phyloP scores from a whole-genome alignment of 345 rosid species.

The Bretschneidera sinensis region DNA sequence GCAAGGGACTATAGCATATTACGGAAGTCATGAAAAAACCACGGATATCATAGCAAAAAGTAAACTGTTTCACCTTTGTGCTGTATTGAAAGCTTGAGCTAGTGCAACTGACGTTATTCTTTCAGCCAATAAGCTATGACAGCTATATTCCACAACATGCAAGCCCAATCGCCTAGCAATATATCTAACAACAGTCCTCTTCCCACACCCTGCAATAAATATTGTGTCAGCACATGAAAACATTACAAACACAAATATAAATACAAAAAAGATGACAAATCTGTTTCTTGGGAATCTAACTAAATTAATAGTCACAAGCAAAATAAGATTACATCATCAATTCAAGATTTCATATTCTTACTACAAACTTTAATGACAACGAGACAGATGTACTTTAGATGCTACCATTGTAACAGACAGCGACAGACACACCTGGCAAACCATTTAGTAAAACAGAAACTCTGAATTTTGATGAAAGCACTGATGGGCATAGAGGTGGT shows the following conservation, averaged over 20 bases:
- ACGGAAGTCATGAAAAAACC: neutral
- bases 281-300: neutral
- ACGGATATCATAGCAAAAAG: constrained; percentile 5
- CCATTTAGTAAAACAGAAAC: constrained; percentile 85
- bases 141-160: constrained; percentile 92
- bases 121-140: constrained; percentile 73
- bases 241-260: neutral
- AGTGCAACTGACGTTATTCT: constrained; percentile 66
- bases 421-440: constrained; percentile 45
- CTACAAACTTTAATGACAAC: no score
- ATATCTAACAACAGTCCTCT: constrained; percentile 79
- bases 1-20: constrained; percentile 9
- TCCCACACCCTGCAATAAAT: constrained; percentile 70
- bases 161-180: constrained; percentile 71
- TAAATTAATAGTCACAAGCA: neutral
- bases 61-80: constrained; percentile 62
- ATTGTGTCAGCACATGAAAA: constrained; percentile 13
- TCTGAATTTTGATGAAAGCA: constrained; percentile 77
- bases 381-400: neutral
- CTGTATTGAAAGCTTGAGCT: constrained; percentile 76
- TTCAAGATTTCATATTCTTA: constrained; percentile 7
- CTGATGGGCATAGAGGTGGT: constrained; percentile 80
- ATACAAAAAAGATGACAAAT: neutral
- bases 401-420: constrained; percentile 17
- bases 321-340: constrained; percentile 1